Base-by-base conservation (phyloP, 2,329 filamentous ascomycete genomes). In the Aureobasidium namibiae region DNA sequence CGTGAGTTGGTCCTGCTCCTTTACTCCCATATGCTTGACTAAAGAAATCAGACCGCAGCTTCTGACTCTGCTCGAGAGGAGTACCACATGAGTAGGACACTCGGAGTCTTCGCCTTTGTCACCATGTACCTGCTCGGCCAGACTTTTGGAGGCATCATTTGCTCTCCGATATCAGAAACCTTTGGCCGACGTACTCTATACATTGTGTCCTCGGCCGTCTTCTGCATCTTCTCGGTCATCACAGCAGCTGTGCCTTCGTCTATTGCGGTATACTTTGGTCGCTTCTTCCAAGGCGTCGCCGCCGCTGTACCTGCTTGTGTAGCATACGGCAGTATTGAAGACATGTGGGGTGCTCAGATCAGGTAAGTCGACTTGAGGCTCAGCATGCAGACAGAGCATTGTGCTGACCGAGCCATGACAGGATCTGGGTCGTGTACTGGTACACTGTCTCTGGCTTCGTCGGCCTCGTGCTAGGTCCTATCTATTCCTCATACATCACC, bases 241-340 rank as follows among this genome's bases (percentile, higher is more conserved):
- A 72, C 75, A 10, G 73, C 72, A 7, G 63, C 70, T 0, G 68
- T 72, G 1, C 72, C 67, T 1, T 71, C 71, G 0, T 59, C 76
- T 3, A 61, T 68, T 1, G 73, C 67, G 0, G 71, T 75, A 1
- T 66, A 74, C 24, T 34, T 75, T 3, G 76, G 77, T 33, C 72
- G 78, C 7, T 70, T 78, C 41, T 41, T 76, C 11, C 73, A 74
- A 10, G 78, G 77, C 0, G 61, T 78, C 4, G 68, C 76, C 7
- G 77, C 76, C 2, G 76, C 78, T 1, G 73, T 78, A 3, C 77
- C 78, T 1, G 72, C 75, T 0, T 75, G 75, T 14, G 75, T 80
- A 3, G 73, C 76, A 8, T 73, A 75, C 0, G 78, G 78, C 3
- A 78, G 74, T 50, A 72, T 79, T 39, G 76, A 80, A 54, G 77